phyloP scores from a whole-genome alignment of 768 basidiomycete genomes.

The Coprinellus aureogranulatus region DNA sequence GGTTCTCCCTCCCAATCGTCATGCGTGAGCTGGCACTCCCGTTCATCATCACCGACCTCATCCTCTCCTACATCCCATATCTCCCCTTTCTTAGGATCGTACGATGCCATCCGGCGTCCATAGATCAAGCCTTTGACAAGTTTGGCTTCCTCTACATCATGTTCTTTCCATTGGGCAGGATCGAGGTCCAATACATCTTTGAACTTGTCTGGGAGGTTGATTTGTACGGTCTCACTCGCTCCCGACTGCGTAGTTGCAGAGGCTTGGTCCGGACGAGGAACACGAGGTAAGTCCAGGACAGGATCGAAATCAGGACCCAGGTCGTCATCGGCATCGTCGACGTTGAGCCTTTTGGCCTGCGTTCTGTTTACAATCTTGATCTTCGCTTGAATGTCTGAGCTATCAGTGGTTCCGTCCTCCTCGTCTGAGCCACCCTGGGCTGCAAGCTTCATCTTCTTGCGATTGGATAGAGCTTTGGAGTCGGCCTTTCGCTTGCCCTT shows the following conservation, averaged over 20 bases:
- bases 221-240: constrained; percentile 42
- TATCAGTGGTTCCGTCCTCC: constrained; percentile 26
- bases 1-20: constrained; percentile 82
- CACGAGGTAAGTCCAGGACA: constrained; percentile 24
- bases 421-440: constrained; percentile 24
- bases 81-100: constrained; percentile 62
- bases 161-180: constrained; percentile 38
- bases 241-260: constrained; percentile 17
- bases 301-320: constrained; percentile 30
- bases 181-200: constrained; percentile 64
- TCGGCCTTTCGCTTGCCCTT: constrained; percentile 40
- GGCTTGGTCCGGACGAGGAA: constrained; percentile 26
- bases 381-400: constrained; percentile 25
- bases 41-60: constrained; percentile 7
- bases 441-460: constrained; percentile 53
- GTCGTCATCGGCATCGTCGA: constrained; percentile 35
- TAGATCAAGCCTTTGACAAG: constrained; percentile 62
- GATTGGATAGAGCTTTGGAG: constrained; percentile 21
- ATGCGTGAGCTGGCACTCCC: constrained; percentile 41
- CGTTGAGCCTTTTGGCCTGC: constrained; percentile 17
- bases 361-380: constrained; percentile 33
- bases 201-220: constrained; percentile 66
- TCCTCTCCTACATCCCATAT: constrained; percentile 75
- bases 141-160: constrained; percentile 45
- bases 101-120: constrained; percentile 52